These are phyloP conservation scores for Pseudogymnoascus sp. DNA, from an alignment of 2,329 filamentous ascomycete species.

Conservation along the genomic window DNA sequence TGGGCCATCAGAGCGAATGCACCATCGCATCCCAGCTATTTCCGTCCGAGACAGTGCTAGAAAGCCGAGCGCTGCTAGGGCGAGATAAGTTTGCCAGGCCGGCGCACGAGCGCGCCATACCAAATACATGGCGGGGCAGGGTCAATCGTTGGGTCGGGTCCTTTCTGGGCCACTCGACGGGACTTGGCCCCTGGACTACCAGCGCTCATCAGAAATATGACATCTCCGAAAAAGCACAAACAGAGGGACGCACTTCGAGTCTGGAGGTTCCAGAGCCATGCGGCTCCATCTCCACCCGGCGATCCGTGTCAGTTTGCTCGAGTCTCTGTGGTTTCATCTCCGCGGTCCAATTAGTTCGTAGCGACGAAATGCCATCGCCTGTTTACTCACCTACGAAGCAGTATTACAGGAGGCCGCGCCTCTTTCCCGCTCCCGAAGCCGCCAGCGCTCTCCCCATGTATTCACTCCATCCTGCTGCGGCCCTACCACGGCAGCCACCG, in stretches of 20 bases:
- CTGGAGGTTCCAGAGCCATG: background rate
- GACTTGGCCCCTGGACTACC: background rate
- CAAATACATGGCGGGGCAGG: background rate
- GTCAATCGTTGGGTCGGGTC: background rate
- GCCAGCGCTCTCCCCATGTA: background rate
- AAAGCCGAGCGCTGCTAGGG: background rate
- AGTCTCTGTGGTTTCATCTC: background rate
- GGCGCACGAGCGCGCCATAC: background rate
- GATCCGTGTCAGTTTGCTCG: background rate
- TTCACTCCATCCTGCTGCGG: background rate
- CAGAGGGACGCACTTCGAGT: background rate
- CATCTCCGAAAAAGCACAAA: background rate
- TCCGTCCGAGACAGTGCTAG: conserved; percentile 2
- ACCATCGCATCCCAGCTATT: conserved; percentile 1
- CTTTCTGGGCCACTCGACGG: background rate
- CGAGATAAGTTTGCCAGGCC: background rate
- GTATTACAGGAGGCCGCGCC: background rate
- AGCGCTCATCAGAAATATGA: background rate
- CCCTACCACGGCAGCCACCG: background rate
- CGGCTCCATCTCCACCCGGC: conserved; percentile 1
- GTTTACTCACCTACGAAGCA: background rate
- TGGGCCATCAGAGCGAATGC: background rate
- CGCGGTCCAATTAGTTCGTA: background rate
- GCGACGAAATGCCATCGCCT: background rate
- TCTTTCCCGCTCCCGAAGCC: background rate